Evolutionary conservation across 148 eudicot species (phyloP), one percentile per base, ranked within the genome.

Genomic region (Chenopodium suecicum): DNA sequence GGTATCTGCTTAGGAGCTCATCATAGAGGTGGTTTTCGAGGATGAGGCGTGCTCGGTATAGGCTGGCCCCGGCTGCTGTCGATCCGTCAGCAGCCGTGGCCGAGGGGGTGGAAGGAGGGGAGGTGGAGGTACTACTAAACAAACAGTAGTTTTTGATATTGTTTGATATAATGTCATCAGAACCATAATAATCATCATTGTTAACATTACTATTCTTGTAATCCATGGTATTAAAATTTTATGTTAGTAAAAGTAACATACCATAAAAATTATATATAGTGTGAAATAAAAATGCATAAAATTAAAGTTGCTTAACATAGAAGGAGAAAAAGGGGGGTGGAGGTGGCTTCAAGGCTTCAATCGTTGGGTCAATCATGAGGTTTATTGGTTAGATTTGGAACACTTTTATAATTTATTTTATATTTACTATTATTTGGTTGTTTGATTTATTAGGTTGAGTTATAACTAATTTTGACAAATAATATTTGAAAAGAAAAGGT

Each of bases 1-100:
- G 82, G 83, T 94, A 89, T 76, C 92, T 87, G 74, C 85, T 88
- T 54, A 90, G 90, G 76, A 94, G 94, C 41, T 92, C 87, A 27
- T 82, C 82, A 63, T 87, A 84, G 58, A 84, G 94, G 83, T 92
- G 91, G 81, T 87, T 88, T 83, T 94, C 94, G 1, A 89, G 89
- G 58, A 88, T 75, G 77, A 83, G 83, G 66, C 91, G 82, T 9
- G 94, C 90, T 27, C 89, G 86, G 52, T 84, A 83, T 76, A 86
- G 90, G 44, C 88, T 80, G 75, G 84, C 66, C 8, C 85, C 90
- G 14, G 86, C 76, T 16, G 82, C 76, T 50, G 77, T 16, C 0
- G 82, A 31, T 37, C 79, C 76, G 1, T 64, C 78, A 56, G 31
- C 44, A 73, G 81, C 83, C 2, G 86, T 80, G 17, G 84, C 80